These are phyloP conservation scores for Paramecium sexaurelia DNA, from an alignment of 73 alveolate species.

Conservation along the genomic window DNA sequence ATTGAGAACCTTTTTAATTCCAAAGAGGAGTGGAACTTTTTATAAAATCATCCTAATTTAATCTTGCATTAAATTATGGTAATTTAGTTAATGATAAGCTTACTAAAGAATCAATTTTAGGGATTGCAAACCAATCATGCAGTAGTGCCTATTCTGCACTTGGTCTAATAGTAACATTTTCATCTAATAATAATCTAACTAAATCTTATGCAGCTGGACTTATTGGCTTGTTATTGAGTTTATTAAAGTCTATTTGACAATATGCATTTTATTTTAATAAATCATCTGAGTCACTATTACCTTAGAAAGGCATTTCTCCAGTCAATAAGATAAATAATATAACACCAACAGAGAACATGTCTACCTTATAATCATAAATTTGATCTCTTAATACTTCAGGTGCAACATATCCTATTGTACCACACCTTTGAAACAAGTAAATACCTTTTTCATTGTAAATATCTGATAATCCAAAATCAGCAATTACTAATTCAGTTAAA, in stretches of 20 bases:
- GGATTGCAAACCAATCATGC: neutral
- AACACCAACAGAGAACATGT: slow-evolving; percentile 76
- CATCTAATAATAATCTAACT: neutral
- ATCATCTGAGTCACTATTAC: neutral
- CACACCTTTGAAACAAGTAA: neutral
- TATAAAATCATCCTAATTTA: neutral
- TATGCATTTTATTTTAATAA: neutral
- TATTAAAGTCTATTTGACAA: neutral
- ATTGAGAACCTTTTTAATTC: neutral
- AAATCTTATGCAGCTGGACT: neutral
- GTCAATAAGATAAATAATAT: slow-evolving; percentile 74
- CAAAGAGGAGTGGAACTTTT: neutral
- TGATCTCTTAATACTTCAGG: slow-evolving; percentile 77
- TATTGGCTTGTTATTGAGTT: neutral
- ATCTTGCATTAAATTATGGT: neutral
- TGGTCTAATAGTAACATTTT: neutral
- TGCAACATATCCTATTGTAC: slow-evolving; percentile 54
- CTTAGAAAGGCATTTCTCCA: slow-evolving; percentile 42
- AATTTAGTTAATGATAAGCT: neutral
- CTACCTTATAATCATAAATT: slow-evolving; percentile 79
- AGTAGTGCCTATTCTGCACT: neutral
- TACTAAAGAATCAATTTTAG: neutral
- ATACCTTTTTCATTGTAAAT: neutral
- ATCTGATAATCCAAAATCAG: slow-evolving; percentile 61
- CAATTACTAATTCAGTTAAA: slow-evolving; percentile 52